phyloP scores from a whole-genome alignment of 2,329 filamentous ascomycete genomes.

The Cercospora sp. region DNA sequence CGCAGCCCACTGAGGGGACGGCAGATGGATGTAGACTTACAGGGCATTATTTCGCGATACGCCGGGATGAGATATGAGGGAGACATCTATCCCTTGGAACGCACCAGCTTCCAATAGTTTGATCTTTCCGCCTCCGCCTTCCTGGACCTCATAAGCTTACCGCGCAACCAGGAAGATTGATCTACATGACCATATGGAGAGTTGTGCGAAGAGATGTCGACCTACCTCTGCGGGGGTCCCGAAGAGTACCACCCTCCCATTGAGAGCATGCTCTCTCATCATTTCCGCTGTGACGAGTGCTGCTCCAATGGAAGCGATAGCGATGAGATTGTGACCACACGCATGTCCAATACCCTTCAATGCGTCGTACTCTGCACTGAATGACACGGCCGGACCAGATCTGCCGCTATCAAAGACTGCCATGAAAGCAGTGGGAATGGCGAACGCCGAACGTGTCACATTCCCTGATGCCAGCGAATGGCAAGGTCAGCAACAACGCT shows the following conservation, averaged over 20 bases:
- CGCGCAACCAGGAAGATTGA: background rate
- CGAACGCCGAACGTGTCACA: conserved; percentile 55
- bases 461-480: conserved; percentile 40
- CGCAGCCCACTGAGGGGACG: background rate
- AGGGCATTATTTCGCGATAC: conserved; percentile 41
- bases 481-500: conserved; percentile 30
- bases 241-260: conserved; percentile 44
- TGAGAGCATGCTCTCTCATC: conserved; percentile 34
- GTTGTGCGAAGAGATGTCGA: background rate
- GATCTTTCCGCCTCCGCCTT: conserved; percentile 43
- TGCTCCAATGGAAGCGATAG: conserved; percentile 42
- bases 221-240: conserved; percentile 49
- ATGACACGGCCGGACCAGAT: conserved; percentile 42
- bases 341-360: conserved; percentile 47
- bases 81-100: conserved; percentile 44
- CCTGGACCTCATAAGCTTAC: conserved; percentile 15
- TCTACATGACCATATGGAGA: background rate
- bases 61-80: conserved; percentile 42
- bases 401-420: conserved; percentile 52
- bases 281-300: conserved; percentile 43
- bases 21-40: background rate
- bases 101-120: conserved; percentile 48
- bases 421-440: conserved; percentile 56
- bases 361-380: conserved; percentile 45
- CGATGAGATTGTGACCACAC: conserved; percentile 51